Conservation (phyloP, 2,329 filamentous ascomycete genomes). For the Phaeophleospora eucalypticola region DNA sequence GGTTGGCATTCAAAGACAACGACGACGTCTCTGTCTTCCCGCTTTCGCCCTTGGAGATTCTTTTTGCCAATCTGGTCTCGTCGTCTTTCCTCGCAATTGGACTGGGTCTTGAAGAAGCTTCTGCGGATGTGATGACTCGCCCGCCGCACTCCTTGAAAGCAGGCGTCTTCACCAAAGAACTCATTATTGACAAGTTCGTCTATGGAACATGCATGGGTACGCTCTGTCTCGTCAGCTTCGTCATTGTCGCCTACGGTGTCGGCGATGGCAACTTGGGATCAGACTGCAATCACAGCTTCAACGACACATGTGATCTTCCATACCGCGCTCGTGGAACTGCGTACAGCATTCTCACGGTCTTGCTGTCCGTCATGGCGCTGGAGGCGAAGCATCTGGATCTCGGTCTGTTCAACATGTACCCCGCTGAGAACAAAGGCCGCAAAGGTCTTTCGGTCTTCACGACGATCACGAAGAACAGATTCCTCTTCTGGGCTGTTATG, state of each 20-base stretch:
- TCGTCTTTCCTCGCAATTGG: constrained; percentile 47
- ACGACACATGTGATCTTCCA: constrained; percentile 39
- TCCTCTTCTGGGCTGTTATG: constrained; percentile 42
- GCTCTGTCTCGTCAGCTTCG: constrained; percentile 43
- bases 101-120: constrained; percentile 44
- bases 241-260: constrained; percentile 42
- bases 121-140: constrained; percentile 44
- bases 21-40: constrained; percentile 44
- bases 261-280: constrained; percentile 41
- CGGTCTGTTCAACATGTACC: constrained; percentile 45
- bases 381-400: constrained; percentile 46
- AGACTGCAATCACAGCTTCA: constrained; percentile 44
- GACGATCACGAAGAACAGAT: constrained; percentile 34
- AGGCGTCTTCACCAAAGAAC: constrained; percentile 44
- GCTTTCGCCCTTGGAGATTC: constrained; percentile 45
- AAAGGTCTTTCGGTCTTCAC: constrained; percentile 33
- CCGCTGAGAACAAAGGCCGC: constrained; percentile 22
- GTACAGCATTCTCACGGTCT: constrained; percentile 42
- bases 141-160: constrained; percentile 41
- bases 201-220: constrained; percentile 46
- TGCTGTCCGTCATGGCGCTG: constrained; percentile 46
- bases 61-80: constrained; percentile 47
- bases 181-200: constrained; percentile 47
- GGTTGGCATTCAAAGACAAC: constrained; percentile 44
- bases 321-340: constrained; percentile 45